Percentiles rank a stretch among this genome's conserved stretches.
Conservation (phyloP, 2,329 filamentous ascomycete genomes). For the Beauveria rudraprayagi region DNA sequence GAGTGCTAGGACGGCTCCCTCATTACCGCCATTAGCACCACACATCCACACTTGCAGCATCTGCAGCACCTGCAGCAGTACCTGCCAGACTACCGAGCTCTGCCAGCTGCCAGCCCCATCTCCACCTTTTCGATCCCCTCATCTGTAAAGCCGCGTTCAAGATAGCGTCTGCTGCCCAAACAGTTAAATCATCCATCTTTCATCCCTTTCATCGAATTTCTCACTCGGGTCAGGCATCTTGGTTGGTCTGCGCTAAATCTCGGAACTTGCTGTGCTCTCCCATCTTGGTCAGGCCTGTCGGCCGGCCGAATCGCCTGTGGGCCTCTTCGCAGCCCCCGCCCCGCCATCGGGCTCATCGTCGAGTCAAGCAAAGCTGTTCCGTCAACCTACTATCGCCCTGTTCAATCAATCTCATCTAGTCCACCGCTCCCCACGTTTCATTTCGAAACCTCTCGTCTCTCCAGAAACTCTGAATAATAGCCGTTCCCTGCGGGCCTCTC, state of each 20-base stretch:
- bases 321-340: constrained; percentile 6
- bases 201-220: constrained; percentile 1
- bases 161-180: neutral
- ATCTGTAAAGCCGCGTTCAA: neutral
- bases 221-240: neutral
- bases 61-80: neutral
- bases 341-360: constrained; percentile 10
- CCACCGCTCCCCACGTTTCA: neutral
- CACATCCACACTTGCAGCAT: too few relatives aligned
- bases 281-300: constrained; percentile 7
- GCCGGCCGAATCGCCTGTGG: constrained; percentile 8
- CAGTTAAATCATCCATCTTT: neutral
- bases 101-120: constrained; percentile 6
- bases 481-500: neutral
- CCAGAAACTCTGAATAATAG: neutral
- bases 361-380: constrained; percentile 3
- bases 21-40: neutral
- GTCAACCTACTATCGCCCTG: neutral
- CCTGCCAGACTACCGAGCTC: neutral
- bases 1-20: too few relatives aligned
- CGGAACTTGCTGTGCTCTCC: neutral
- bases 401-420: neutral
- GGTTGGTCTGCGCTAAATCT: neutral
- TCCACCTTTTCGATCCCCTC: constrained; percentile 12
- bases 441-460: neutral